Conservation (phyloP, 805 yeast species). For the Candida ficus region DNA sequence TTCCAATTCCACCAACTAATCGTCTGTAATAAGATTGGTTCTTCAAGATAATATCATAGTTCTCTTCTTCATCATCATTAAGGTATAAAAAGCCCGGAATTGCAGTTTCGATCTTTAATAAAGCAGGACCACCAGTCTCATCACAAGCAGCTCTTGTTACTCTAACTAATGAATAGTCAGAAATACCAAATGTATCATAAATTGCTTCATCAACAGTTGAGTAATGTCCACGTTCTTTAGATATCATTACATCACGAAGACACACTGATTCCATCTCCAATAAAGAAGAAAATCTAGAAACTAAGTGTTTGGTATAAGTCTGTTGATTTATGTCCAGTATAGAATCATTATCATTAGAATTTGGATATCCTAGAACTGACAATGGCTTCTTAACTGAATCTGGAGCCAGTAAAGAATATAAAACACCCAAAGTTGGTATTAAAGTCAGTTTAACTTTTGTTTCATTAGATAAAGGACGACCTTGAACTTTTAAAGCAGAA, state of each 20-base stretch:
- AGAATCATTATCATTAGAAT: too few relatives aligned
- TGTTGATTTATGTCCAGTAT: constrained; percentile 21
- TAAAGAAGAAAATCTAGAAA: constrained; percentile 20
- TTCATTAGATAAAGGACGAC: constrained; percentile 45
- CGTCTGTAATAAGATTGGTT: constrained; percentile 17
- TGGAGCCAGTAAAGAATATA: constrained; percentile 38
- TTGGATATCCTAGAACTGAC: constrained; percentile 21
- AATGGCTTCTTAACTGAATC: constrained; percentile 23
- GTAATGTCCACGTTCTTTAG: too few relatives aligned
- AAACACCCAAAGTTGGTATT: constrained; percentile 37
- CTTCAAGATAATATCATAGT: constrained; percentile 15
- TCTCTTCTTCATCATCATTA: constrained; percentile 41
- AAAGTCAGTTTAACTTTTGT: constrained; percentile 42
- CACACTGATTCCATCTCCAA: constrained; percentile 18
- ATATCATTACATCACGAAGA: constrained; percentile 29
- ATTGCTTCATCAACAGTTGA: constrained; percentile 47
- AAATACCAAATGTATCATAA: constrained; percentile 34
- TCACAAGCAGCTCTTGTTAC: constrained; percentile 51
- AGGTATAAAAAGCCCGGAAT: constrained; percentile 46
- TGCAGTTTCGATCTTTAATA: constrained; percentile 50
- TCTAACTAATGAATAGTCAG: constrained; percentile 41
- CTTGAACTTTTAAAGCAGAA: constrained; percentile 31
- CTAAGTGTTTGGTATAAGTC: constrained; percentile 16
- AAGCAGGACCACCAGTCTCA: constrained; percentile 44
- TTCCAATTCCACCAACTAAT: constrained; percentile 28